phyloP scores from a whole-genome alignment of 352 stramenopile species.

The Pythium insidiosum region DNA sequence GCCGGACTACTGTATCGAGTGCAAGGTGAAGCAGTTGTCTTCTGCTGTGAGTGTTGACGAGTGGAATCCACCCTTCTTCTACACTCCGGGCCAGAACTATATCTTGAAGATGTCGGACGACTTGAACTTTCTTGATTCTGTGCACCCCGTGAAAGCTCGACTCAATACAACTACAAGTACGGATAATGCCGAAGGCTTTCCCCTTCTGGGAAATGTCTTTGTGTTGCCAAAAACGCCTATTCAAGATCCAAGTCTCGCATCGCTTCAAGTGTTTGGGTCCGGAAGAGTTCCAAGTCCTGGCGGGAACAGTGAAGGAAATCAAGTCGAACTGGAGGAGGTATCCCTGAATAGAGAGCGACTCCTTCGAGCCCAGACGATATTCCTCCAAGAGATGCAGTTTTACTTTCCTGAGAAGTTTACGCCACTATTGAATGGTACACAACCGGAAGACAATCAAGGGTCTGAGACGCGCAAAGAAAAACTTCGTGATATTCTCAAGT shows the following conservation, averaged over 20 bases:
- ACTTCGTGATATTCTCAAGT: neutral
- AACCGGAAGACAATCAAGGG: neutral
- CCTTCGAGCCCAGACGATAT: constrained; percentile 35
- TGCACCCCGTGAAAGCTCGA: constrained; percentile 34
- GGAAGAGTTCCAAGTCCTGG: no score
- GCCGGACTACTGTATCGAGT: constrained; percentile 72
- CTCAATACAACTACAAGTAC: constrained; percentile 18
- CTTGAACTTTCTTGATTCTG: constrained; percentile 58
- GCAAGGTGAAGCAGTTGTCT: constrained; percentile 47
- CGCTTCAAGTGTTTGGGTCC: constrained; percentile 29
- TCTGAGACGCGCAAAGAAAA: neutral
- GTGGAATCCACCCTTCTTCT: constrained; percentile 65
- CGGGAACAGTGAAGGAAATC: no score
- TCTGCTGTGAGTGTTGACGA: constrained; percentile 23
- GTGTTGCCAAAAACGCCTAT: constrained; percentile 50
- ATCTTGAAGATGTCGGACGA: constrained; percentile 68
- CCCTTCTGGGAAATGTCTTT: constrained; percentile 64
- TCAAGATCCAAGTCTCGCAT: constrained; percentile 47
- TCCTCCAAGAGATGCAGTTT: constrained; percentile 58
- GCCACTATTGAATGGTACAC: no score
- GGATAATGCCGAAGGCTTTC: constrained; percentile 39
- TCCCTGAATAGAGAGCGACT: constrained; percentile 39
- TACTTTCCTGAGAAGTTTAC: constrained; percentile 44
- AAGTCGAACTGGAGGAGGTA: constrained; percentile 17
- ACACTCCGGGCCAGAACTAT: constrained; percentile 51